Percentiles rank a stretch among this genome's conserved stretches.
Evolutionary conservation across 139 green algal species (phyloP).

Genomic region (Trebouxia sp.): DNA sequence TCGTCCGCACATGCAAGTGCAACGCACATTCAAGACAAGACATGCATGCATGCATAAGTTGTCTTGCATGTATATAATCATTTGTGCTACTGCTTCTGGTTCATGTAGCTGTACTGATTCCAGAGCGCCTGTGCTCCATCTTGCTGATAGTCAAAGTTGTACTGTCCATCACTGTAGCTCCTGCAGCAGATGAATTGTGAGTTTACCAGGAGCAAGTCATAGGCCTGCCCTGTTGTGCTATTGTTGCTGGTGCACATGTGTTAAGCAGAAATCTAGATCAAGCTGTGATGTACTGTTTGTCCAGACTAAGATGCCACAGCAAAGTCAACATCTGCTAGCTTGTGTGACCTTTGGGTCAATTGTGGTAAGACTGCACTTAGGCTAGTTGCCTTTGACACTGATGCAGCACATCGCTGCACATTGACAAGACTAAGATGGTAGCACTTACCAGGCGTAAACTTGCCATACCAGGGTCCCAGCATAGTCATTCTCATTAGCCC

Average conservation of each 20-base stretch:
- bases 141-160: conserved; percentile 2
- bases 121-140: background rate
- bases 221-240: background rate
- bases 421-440: background rate
- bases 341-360: too few species aligned
- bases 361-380: background rate
- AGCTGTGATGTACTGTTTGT: too few species aligned
- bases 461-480: conserved; percentile 10
- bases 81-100: too few species aligned
- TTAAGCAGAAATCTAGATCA: too few species aligned
- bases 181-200: background rate
- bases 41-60: too few species aligned
- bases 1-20: too few species aligned
- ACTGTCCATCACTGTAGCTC: conserved; percentile 4
- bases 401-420: background rate
- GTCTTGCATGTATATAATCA: too few species aligned
- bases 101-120: conserved; percentile 7
- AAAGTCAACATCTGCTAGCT: too few species aligned
- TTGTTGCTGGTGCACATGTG: background rate
- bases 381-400: background rate
- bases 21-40: too few species aligned
- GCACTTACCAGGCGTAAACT: background rate
- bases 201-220: background rate
- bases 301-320: too few species aligned
- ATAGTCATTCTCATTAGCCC: conserved; percentile 15